Percentiles rank a stretch among this genome's conserved stretches.
Conservation (phyloP, 2,329 filamentous ascomycete species). For the Beauveria caledonica region DNA sequence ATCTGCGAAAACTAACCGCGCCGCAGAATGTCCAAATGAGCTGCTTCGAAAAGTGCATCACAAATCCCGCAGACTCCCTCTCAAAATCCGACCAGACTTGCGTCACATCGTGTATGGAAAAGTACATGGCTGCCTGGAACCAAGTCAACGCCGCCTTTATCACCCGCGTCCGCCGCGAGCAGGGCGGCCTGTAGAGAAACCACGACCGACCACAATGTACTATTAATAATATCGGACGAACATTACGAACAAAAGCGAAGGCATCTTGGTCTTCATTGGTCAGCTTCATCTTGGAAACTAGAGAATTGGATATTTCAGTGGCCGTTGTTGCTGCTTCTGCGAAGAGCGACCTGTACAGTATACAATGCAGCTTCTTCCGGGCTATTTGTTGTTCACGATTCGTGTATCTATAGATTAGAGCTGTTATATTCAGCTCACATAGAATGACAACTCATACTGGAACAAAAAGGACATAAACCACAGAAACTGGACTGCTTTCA, state of each 20-base stretch:
- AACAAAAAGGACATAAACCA: background rate
- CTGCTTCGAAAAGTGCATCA: slow-evolving; percentile 72
- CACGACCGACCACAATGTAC: background rate
- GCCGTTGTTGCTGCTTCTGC: background rate
- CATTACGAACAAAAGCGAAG: background rate
- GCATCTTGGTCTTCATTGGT: background rate
- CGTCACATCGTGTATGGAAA: slow-evolving; percentile 71
- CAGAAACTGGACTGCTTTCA: background rate
- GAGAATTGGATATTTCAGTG: background rate
- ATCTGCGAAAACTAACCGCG: background rate
- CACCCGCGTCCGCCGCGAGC: slow-evolving; percentile 52
- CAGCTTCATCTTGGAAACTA: background rate
- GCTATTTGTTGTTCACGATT: background rate
- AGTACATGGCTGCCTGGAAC: slow-evolving; percentile 78
- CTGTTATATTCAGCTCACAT: background rate
- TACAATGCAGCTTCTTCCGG: background rate
- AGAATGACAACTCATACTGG: background rate
- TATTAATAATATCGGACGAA: background rate
- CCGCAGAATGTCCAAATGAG: slow-evolving; percentile 68
- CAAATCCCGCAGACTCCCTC: slow-evolving; percentile 59
- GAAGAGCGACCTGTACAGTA: slow-evolving; percentile 2
- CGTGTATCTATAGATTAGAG: slow-evolving; percentile 2
- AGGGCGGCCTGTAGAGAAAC: slow-evolving; percentile 21
- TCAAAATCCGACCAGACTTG: slow-evolving; percentile 62
- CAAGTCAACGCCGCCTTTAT: slow-evolving; percentile 62